Evolutionary conservation across 768 basidiomycete genomes (phyloP).

Genomic region (Gloeostereum incarnatum): DNA sequence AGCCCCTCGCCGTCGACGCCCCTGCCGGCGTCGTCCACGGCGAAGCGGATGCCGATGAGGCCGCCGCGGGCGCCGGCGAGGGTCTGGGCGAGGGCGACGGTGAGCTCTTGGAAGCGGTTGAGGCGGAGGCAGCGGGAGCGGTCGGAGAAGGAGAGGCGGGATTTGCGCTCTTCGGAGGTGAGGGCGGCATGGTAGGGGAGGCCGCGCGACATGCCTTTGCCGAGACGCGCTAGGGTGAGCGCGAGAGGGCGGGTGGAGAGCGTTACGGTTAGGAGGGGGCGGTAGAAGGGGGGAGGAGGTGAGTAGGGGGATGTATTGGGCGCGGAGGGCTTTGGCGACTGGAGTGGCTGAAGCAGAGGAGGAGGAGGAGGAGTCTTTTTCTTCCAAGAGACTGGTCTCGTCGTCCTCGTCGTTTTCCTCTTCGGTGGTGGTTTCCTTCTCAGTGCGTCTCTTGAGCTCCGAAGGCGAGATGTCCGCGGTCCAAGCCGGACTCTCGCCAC

Average conservation of each 20-base stretch:
- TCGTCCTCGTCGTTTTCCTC: conserved; percentile 4
- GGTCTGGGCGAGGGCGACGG: conserved; percentile 16
- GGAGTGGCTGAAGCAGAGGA: too few species aligned
- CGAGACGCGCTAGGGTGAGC: conserved; percentile 20
- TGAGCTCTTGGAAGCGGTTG: conserved; percentile 20
- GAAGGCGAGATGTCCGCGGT: conserved; percentile 4
- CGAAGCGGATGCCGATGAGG: conserved; percentile 24
- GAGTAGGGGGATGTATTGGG: conserved; percentile 19
- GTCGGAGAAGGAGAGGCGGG: conserved; percentile 16
- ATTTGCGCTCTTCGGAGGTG: conserved; percentile 21
- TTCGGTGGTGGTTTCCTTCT: too few species aligned
- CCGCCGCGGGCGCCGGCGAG: conserved; percentile 29
- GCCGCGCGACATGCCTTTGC: conserved; percentile 20
- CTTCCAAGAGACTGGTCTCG: too few species aligned
- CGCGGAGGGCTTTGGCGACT: conserved; percentile 10
- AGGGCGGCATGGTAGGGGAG: conserved; percentile 24
- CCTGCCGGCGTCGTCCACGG: conserved; percentile 18
- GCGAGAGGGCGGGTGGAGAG: conserved; percentile 33
- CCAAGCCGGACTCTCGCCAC: conserved; percentile 6
- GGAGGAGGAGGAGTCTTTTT: too few species aligned
- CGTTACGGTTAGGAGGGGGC: conserved; percentile 28
- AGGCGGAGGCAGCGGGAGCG: conserved; percentile 26
- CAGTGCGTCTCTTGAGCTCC: too few species aligned
- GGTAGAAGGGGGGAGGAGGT: conserved; percentile 23
- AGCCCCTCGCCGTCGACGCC: conserved; percentile 27